Percentiles rank a stretch among this genome's conserved stretches.
phyloP scores from a whole-genome alignment of 495 filamentous ascomycete genomes.

The Neurospora sp. region DNA sequence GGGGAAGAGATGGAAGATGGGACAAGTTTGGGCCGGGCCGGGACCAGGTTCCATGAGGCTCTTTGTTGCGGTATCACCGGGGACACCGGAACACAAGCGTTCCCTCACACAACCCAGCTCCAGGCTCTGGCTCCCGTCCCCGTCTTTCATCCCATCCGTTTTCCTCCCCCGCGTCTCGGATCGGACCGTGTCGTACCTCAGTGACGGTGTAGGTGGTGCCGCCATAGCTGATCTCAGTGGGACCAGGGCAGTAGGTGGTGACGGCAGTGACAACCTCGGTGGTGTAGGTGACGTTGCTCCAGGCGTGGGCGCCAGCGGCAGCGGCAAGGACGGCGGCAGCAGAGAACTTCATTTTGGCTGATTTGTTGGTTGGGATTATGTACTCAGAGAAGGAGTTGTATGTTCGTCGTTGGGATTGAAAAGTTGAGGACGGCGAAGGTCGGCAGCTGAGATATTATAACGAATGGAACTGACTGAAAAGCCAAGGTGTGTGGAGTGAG shows the following conservation, averaged over 20 bases:
- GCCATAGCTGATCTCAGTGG: constrained; percentile 62
- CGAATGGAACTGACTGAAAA: constrained; percentile 53
- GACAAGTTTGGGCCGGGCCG: neutral
- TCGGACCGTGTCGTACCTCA: constrained; percentile 32
- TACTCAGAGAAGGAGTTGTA: constrained; percentile 25
- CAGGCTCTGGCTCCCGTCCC: neutral
- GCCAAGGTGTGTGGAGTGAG: constrained; percentile 37
- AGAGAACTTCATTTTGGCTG: constrained; percentile 83
- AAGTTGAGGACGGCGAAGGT: neutral
- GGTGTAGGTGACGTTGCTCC: constrained; percentile 43
- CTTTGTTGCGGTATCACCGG: constrained; percentile 1
- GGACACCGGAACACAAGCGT: neutral
- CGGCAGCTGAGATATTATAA: constrained; percentile 21
- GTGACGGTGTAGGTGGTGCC: constrained; percentile 71
- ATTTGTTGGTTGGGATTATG: constrained; percentile 35
- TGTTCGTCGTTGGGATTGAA: constrained; percentile 13
- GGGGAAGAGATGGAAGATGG: neutral
- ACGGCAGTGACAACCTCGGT: constrained; percentile 71
- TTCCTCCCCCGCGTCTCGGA: neutral
- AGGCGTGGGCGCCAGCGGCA: constrained; percentile 52
- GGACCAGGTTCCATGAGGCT: neutral
- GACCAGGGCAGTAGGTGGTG: constrained; percentile 77
- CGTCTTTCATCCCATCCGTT: neutral
- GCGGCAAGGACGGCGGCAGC: constrained; percentile 45
- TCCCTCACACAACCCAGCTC: neutral